Percentiles rank a stretch among this genome's conserved stretches.
phyloP scores from a whole-genome alignment of 2,329 filamentous ascomycete species.

The Tricladium varicosporioides region DNA sequence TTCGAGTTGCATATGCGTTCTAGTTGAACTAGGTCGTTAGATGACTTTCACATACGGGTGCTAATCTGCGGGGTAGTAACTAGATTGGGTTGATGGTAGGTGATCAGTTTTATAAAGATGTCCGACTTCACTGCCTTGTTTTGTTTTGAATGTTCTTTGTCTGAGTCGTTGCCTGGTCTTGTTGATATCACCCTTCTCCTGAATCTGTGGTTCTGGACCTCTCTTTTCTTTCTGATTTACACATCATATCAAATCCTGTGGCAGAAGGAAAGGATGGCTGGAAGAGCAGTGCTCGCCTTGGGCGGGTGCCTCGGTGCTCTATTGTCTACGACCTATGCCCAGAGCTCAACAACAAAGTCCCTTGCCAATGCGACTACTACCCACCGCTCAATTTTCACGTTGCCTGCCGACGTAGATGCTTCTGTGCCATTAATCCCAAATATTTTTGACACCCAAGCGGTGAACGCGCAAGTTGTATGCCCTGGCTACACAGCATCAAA shows the following conservation, averaged over 20 bases:
- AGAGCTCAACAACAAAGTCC: conserved; percentile 14
- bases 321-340: conserved; percentile 12
- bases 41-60: too few species aligned
- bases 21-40: too few species aligned
- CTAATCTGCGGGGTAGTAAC: too few species aligned
- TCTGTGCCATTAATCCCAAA: conserved; percentile 57
- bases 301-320: conserved; percentile 13
- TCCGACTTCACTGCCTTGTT: too few species aligned
- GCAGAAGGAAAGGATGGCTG: conserved; percentile 16
- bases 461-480: conserved; percentile 52
- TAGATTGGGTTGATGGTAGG: too few species aligned
- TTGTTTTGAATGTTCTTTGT: too few species aligned
- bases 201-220: conserved; percentile 14
- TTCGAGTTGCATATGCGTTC: too few species aligned
- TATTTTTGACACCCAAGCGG: conserved; percentile 60
- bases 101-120: too few species aligned
- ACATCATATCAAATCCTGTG: conserved; percentile 11
- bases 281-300: conserved; percentile 12
- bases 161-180: too few species aligned
- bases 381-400: conserved; percentile 39
- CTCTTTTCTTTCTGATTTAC: conserved; percentile 9
- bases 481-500: conserved; percentile 68
- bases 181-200: background rate
- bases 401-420: conserved; percentile 44
- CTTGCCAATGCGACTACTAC: conserved; percentile 15